phyloP scores from a whole-genome alignment of 331 rosid species.

The Malus hybrid region DNA sequence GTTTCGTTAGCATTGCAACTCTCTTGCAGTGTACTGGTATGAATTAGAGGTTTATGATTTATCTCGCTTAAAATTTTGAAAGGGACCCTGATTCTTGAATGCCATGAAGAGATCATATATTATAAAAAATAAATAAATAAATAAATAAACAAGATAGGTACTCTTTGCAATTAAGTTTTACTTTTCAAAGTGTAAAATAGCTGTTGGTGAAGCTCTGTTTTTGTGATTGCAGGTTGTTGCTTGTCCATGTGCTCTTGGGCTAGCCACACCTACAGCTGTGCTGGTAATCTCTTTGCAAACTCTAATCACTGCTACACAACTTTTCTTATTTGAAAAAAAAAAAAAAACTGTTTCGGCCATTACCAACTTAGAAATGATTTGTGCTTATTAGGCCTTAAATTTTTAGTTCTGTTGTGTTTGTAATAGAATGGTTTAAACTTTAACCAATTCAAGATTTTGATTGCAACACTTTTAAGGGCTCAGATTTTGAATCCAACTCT shows the following conservation, averaged over 20 bases:
- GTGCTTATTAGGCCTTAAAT: too few species aligned
- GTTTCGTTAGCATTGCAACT: conserved; percentile 94
- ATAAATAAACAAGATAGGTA: not conserved
- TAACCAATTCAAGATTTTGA: not conserved
- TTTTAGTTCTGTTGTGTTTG: too few species aligned
- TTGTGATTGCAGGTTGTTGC: conserved; percentile 75
- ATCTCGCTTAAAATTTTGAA: not conserved
- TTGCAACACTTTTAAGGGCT: not conserved
- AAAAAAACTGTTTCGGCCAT: not conserved
- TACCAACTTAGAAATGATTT: too few species aligned
- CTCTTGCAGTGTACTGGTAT: conserved; percentile 97
- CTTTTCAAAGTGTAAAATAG: too few species aligned
- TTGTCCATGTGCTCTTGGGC: conserved; percentile 99
- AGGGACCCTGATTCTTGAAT: not conserved
- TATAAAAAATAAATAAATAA: too few species aligned
- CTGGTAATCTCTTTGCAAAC: conserved; percentile 53
- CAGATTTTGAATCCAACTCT: not conserved
- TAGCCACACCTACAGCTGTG: conserved; percentile 98
- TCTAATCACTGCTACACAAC: not conserved
- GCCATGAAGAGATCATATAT: not conserved
- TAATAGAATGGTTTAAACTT: not conserved
- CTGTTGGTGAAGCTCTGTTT: conserved; percentile 10
- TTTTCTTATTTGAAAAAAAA: not conserved
- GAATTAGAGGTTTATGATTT: not conserved
- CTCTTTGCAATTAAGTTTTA: not conserved